Evolutionary conservation across 139 green algal species (phyloP), one percentile per base, ranked within the genome.

Genomic region (Chlamydomonas sp.): DNA sequence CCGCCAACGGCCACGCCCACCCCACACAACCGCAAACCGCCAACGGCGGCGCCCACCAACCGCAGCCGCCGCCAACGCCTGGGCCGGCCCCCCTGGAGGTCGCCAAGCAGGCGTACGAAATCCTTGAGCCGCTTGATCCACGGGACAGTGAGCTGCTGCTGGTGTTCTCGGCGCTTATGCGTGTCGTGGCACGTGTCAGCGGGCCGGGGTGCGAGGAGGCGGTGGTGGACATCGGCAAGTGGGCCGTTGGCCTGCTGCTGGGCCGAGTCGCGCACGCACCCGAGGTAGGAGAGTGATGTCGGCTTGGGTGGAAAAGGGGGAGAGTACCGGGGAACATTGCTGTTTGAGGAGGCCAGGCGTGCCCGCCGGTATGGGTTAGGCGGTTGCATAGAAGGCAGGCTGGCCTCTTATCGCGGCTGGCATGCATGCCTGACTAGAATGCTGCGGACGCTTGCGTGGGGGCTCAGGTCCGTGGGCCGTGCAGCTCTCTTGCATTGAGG

Each of bases 71-170:
- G 7, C 75, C 15, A 61, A n/a, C 79, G 63, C 61, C 78, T 58
- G 20, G 58, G 12, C 12, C 0, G 59, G 10, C 61, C 63, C 68
- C 80, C 8, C 57, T 82, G 78, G 84, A 89, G 31, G 60, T 76
- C 5, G 76, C 63, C 0, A 31, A 61, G 14, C 78, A 84, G 63
- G 64, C 80, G 18, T 83, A 76, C n/a, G 83, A 89, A 20, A 61
- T 85, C 20, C 63, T 92, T 67, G 77, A 79, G 77, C 71, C 89
- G 4, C 62, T 94, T 66, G n/a, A 76, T n/a, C 76, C 89, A 5
- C 69, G 76, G 18, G 92, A 95, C 82, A 85, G 88, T 63, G 92
- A 95, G 77, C 78, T 95, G 87, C 85, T 93, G 76, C 89, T 93
- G 78, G 80, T 92, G 72, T 91, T 92, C 63, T 61, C 90, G 1